Percentiles rank a stretch among this genome's conserved stretches.
Evolutionary conservation across 768 basidiomycete species (phyloP).

Genomic region (Sarcodon sp.): DNA sequence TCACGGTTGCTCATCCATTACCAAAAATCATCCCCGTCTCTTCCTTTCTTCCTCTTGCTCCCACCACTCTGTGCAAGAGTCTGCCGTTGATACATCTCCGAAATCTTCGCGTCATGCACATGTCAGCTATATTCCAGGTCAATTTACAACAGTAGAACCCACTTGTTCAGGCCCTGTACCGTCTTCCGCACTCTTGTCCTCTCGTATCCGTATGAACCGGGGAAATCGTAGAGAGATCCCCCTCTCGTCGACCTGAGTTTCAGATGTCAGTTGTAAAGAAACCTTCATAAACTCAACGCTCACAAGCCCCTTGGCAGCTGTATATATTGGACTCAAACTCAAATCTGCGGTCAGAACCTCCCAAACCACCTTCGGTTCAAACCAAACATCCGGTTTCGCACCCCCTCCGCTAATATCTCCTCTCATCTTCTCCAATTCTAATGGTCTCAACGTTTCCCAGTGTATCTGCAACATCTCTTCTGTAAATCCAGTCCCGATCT

Average conservation of each 20-base stretch:
- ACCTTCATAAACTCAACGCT: slow-evolving; percentile 13
- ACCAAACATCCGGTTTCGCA: slow-evolving; percentile 96
- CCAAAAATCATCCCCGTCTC: slow-evolving; percentile 70
- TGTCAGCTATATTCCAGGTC: slow-evolving; percentile 4
- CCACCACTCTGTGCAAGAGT: slow-evolving; percentile 65
- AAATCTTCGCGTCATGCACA: slow-evolving; percentile 37
- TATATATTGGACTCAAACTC: slow-evolving; percentile 92
- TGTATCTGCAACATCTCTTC: slow-evolving; percentile 81
- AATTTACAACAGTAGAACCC: slow-evolving; percentile 9
- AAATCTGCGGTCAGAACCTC: slow-evolving; percentile 96
- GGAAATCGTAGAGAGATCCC: slow-evolving; percentile 97
- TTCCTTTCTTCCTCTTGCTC: slow-evolving; percentile 54
- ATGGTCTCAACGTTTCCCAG: slow-evolving; percentile 68
- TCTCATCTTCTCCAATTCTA: slow-evolving; percentile 56
- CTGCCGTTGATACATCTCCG: slow-evolving; percentile 90
- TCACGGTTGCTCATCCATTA: slow-evolving; percentile 13
- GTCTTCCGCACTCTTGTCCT: slow-evolving; percentile 89
- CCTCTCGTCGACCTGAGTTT: slow-evolving; percentile 60
- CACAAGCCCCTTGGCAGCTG: slow-evolving; percentile 87
- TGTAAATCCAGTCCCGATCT: slow-evolving; percentile 97
- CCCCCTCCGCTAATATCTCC: slow-evolving; percentile 84
- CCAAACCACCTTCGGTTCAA: slow-evolving; percentile 96
- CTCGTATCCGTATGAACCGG: slow-evolving; percentile 82
- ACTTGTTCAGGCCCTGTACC: slow-evolving; percentile 92
- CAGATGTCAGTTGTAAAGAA: background rate